These are phyloP conservation scores for Globisporangium acanthophoron DNA, from an alignment of 352 stramenopile species.

Conservation along the genomic window DNA sequence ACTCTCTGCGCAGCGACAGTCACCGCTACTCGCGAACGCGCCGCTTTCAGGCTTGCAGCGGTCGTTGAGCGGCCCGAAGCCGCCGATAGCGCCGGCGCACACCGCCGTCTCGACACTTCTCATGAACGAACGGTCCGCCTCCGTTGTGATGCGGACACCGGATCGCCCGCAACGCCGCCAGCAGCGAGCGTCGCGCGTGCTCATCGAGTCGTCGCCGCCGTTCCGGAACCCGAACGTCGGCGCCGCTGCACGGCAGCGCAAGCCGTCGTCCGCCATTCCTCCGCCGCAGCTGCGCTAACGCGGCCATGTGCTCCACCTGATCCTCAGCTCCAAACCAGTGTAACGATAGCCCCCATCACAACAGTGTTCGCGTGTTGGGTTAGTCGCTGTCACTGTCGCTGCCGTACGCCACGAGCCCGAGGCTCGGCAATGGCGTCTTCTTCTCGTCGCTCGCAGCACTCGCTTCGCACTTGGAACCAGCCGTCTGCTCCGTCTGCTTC, in stretches of 20 bases:
- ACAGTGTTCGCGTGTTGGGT: not conserved
- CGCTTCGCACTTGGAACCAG: not conserved
- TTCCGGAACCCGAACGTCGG: conserved; percentile 39
- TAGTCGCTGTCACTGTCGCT: conserved; percentile 58
- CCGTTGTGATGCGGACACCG: conserved; percentile 70
- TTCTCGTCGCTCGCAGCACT: conserved; percentile 8
- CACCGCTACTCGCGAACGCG: not conserved
- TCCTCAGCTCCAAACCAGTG: not conserved
- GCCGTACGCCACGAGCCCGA: conserved; percentile 59
- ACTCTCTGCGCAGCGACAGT: not conserved
- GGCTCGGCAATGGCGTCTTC: conserved; percentile 9
- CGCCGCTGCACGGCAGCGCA: conserved; percentile 16
- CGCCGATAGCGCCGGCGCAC: not conserved
- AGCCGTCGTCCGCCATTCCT: conserved; percentile 11
- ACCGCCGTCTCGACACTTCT: conserved; percentile 9
- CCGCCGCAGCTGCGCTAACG: conserved; percentile 19
- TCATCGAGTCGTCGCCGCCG: conserved; percentile 74
- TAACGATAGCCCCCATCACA: not conserved
- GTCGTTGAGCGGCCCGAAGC: not conserved
- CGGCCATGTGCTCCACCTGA: not conserved
- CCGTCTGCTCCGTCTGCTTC: conserved; percentile 6
- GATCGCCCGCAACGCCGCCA: conserved; percentile 62
- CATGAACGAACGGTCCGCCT: conserved; percentile 8
- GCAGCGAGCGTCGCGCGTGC: conserved; percentile 34
- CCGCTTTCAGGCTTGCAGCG: not conserved